Conservation (phyloP, 768 basidiomycete species). For the Candolleomyces aberdarensis region DNA sequence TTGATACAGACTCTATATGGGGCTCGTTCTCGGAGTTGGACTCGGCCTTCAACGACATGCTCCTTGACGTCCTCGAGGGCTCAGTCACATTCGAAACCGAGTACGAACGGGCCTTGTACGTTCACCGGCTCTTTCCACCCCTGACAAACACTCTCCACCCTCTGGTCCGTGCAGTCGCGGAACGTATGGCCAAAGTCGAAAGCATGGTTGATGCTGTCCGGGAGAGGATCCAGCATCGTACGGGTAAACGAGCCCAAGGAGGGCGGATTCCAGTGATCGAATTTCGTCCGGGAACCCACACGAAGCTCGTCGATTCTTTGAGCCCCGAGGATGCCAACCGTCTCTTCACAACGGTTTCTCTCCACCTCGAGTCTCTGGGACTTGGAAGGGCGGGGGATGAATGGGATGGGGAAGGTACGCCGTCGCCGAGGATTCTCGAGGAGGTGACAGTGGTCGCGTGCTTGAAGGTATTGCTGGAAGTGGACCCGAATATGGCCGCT, state of each 20-base stretch:
- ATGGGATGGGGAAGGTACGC: no score
- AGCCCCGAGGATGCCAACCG: background rate
- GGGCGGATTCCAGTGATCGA: background rate
- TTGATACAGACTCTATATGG: no score
- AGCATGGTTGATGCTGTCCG: no score
- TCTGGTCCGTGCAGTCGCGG: background rate
- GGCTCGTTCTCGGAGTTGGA: background rate
- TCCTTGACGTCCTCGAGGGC: background rate
- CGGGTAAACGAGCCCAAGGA: background rate
- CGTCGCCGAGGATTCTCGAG: background rate
- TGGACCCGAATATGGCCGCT: background rate
- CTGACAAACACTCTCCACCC: background rate
- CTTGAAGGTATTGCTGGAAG: background rate
- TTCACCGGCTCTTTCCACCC: background rate
- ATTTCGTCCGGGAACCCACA: background rate
- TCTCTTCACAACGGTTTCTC: background rate
- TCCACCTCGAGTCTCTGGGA: background rate
- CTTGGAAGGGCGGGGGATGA: background rate
- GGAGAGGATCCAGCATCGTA: background rate
- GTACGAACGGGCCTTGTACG: background rate
- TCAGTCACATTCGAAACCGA: background rate
- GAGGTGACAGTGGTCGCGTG: background rate
- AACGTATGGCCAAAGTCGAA: background rate
- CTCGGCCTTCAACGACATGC: background rate
- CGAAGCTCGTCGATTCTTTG: background rate